Evolutionary conservation across 495 filamentous ascomycete genomes (phyloP).

Genomic region (Annulohypoxylon bovei): DNA sequence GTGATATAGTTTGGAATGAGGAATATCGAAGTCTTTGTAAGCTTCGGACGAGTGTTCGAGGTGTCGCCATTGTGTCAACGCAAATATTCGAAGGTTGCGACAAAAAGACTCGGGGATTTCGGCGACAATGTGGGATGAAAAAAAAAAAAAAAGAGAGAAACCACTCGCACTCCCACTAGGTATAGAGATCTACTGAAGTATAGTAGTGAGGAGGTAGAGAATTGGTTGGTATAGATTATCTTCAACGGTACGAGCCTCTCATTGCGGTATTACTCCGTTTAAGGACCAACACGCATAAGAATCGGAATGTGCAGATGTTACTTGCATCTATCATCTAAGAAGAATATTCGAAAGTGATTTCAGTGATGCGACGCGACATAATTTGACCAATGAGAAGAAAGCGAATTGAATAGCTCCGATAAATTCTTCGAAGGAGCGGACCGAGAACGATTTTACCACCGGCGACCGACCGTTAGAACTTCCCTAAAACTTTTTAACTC

Average conservation of each 20-base stretch:
- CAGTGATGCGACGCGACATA: conserved; percentile 32
- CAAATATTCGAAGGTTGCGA: conserved; percentile 10
- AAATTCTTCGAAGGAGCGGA: conserved; percentile 18
- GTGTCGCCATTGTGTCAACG: conserved; percentile 26
- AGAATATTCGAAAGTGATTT: conserved; percentile 1
- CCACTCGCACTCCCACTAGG: background rate
- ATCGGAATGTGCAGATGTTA: background rate
- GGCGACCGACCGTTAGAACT: conserved; percentile 23
- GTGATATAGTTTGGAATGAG: conserved; percentile 16
- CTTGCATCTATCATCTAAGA: conserved; percentile 35
- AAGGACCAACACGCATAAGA: conserved; percentile 16
- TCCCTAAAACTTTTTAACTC: conserved; percentile 19
- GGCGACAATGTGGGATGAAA: conserved; percentile 16
- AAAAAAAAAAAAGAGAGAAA: background rate
- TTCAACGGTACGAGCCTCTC: conserved; percentile 13
- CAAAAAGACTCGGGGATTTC: conserved; percentile 21
- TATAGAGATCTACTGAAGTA: background rate
- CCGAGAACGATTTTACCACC: conserved; percentile 21
- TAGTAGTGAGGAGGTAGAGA: background rate
- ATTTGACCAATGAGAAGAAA: conserved; percentile 27
- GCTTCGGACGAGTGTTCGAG: conserved; percentile 29
- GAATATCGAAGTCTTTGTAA: conserved; percentile 18
- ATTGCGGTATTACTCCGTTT: conserved; percentile 22
- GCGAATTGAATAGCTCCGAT: conserved; percentile 41
- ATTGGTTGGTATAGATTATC: background rate